phyloP scores from a whole-genome alignment of 2,329 filamentous ascomycete species.

The Pseudopithomyces chartarum region DNA sequence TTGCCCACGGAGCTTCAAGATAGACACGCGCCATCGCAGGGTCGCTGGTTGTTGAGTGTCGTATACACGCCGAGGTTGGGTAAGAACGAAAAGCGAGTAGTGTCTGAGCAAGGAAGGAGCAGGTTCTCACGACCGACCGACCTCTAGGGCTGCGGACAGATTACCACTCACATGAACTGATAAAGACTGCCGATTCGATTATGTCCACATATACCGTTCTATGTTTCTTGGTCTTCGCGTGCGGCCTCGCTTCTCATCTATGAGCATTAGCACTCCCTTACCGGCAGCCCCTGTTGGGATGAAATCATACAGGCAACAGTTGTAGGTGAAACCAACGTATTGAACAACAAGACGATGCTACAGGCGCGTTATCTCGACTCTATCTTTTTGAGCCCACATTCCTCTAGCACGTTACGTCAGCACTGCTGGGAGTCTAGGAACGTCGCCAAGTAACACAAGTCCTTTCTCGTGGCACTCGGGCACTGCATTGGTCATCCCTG shows the following conservation, averaged over 20 bases:
- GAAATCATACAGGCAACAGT: neutral
- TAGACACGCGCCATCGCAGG: neutral
- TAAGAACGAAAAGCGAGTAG: neutral
- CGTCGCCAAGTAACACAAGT: neutral
- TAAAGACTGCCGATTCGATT: neutral
- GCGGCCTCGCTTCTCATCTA: neutral
- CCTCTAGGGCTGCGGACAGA: neutral
- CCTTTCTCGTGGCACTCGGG: neutral
- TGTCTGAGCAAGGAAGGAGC: neutral
- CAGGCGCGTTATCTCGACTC: neutral
- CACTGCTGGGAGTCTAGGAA: neutral
- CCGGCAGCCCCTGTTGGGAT: neutral
- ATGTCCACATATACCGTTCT: neutral
- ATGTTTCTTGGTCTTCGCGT: neutral
- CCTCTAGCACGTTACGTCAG: neutral
- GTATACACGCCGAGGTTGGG: neutral
- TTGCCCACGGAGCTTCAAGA: neutral
- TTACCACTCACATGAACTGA: neutral
- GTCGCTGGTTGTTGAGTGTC: neutral
- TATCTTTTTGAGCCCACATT: neutral
- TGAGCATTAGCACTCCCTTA: neutral
- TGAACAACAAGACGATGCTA: neutral
- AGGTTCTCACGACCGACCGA: neutral
- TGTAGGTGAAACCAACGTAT: neutral
- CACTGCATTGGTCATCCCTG: neutral